Percentiles rank a stretch among this genome's conserved stretches.
Conservation (phyloP, 257 asterid genomes). For the Eucommia ulmoides region DNA sequence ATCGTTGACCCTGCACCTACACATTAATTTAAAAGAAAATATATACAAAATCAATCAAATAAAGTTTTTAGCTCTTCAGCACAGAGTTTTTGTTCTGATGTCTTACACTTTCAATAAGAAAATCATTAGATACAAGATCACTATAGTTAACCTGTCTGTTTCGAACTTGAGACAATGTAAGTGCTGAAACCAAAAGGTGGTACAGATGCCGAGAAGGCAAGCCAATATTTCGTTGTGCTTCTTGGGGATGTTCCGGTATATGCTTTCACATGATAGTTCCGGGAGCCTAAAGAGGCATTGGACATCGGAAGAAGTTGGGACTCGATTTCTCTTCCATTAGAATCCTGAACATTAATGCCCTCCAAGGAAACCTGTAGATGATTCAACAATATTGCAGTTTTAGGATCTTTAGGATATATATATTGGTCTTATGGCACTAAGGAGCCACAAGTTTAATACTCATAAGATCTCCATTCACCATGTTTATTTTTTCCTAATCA, state of each 20-base stretch:
- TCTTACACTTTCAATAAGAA: too few species aligned
- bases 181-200: slow-evolving; percentile 32
- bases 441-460: too few species aligned
- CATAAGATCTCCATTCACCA: too few species aligned
- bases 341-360: slow-evolving; percentile 19
- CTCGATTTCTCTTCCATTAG: slow-evolving; percentile 23
- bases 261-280: slow-evolving; percentile 22
- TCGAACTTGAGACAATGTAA: slow-evolving; percentile 19
- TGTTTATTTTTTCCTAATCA: too few species aligned
- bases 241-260: slow-evolving; percentile 20
- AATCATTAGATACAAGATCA: too few species aligned
- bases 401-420: too few species aligned
- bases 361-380: slow-evolving; percentile 16
- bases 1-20: slow-evolving; percentile 16
- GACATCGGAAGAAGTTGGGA: slow-evolving; percentile 27
- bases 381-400: too few species aligned
- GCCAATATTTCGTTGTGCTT: slow-evolving; percentile 24
- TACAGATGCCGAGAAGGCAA: slow-evolving; percentile 21
- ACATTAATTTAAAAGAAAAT: slow-evolving; percentile 3
- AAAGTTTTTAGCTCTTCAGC: too few species aligned
- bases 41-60: too few species aligned
- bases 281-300: slow-evolving; percentile 16
- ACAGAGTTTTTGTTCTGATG: too few species aligned
- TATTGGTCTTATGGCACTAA: too few species aligned
- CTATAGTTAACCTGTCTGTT: slow-evolving; percentile 17